Conservation (phyloP, 163 green algal species). For the Smithsoniella earleae region DNA sequence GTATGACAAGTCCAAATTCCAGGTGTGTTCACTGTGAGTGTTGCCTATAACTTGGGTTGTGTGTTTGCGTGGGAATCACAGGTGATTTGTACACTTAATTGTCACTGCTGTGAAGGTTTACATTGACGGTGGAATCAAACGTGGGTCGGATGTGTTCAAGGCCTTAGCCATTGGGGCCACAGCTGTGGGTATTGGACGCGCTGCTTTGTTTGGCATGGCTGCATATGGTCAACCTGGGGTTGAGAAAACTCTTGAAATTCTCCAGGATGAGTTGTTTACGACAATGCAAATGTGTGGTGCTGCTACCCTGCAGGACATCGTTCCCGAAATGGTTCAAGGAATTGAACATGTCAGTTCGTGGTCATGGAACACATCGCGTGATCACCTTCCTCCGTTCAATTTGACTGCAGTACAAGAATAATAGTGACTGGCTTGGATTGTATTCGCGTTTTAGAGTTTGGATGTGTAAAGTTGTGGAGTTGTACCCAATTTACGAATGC, state of each 20-base stretch:
- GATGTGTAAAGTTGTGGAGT: too few relatives aligned
- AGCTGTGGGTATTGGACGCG: conserved; percentile 32
- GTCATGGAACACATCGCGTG: not conserved
- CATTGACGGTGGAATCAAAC: conserved; percentile 80
- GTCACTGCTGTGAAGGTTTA: conserved; percentile 17
- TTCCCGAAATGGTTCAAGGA: conserved; percentile 12
- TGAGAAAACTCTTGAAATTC: conserved; percentile 32
- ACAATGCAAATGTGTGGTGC: conserved; percentile 32
- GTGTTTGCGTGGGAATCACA: too few relatives aligned
- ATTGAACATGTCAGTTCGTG: not conserved
- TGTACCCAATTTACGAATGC: too few relatives aligned
- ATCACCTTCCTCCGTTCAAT: conserved; percentile 9
- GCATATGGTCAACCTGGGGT: conserved; percentile 32
- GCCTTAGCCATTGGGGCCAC: conserved; percentile 26
- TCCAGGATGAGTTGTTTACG: conserved; percentile 33
- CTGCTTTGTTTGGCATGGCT: conserved; percentile 31
- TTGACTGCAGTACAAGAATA: too few relatives aligned
- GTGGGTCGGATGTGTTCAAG: conserved; percentile 88
- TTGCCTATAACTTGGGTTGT: too few relatives aligned
- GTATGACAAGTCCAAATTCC: not conserved
- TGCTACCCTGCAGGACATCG: conserved; percentile 1
- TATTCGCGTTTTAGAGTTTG: too few relatives aligned
- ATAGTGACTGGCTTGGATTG: too few relatives aligned
- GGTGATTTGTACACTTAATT: too few relatives aligned
- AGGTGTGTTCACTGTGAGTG: conserved; percentile 4